These are phyloP conservation scores for Cercophora scortea DNA, from an alignment of 495 filamentous ascomycete genomes.

Conservation along the genomic window DNA sequence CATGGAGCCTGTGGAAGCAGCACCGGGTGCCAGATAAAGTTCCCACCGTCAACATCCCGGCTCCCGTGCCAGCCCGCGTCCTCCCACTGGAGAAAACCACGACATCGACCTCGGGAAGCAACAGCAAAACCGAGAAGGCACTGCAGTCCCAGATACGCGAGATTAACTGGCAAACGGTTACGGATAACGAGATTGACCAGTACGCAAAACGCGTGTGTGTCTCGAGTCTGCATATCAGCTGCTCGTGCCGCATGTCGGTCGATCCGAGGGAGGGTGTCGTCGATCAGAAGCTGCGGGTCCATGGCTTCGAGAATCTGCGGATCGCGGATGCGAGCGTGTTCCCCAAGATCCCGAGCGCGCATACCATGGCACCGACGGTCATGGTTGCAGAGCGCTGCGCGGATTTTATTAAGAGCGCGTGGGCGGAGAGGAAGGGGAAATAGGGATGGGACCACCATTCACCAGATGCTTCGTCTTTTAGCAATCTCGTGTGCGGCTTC, in stretches of 20 bases:
- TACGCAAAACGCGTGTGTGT: slow-evolving; percentile 8
- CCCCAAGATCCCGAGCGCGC: slow-evolving; percentile 35
- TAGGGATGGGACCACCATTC: neutral
- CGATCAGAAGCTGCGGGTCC: slow-evolving; percentile 41
- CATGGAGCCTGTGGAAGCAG: neutral
- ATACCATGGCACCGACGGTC: slow-evolving; percentile 40
- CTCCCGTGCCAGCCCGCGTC: neutral
- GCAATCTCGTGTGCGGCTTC: no score
- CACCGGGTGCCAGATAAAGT: neutral
- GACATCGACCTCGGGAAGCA: neutral
- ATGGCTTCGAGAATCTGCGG: slow-evolving; percentile 31
- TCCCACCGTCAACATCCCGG: neutral
- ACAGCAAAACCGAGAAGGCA: neutral
- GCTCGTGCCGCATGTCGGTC: slow-evolving; percentile 21
- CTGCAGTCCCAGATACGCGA: neutral
- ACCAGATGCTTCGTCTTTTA: no score
- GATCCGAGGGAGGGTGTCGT: slow-evolving; percentile 30
- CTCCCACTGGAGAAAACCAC: neutral
- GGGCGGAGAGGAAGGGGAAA: slow-evolving; percentile 5
- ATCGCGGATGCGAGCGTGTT: slow-evolving; percentile 47
- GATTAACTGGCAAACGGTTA: slow-evolving; percentile 11
- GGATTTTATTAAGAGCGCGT: slow-evolving; percentile 36
- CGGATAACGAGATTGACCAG: slow-evolving; percentile 21
- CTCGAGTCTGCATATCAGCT: slow-evolving; percentile 13
- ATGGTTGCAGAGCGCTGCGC: slow-evolving; percentile 46